Base-by-base conservation (phyloP, 2,329 filamentous ascomycete genomes). In the Apiospora koreana region DNA sequence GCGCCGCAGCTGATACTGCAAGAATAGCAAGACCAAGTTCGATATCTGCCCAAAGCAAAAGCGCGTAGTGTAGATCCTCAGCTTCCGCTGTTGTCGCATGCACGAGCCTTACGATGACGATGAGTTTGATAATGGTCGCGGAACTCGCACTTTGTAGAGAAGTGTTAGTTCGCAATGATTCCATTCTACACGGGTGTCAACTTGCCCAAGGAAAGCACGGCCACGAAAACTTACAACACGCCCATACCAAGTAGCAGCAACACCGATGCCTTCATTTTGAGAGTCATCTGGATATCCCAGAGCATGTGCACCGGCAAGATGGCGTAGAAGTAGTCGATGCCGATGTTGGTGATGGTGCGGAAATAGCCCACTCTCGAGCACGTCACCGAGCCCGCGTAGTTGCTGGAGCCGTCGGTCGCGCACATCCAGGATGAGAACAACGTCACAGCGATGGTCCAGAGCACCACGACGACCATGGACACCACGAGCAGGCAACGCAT, bases 301-400 rank as follows among this genome's bases (percentile, higher is more conserved):
- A 80, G 75, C 64, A 80, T 79, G 21, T 69, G 74, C 1, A 79
- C 65, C 1, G 79, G 79, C 18, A 79, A 65, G 1, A 80, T 68
- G 42, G 79, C 78, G 50, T 79, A 79, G 67, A 80, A 80, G 68
- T 79, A 80, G 71, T 80, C 78, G 73, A 80, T 79, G 70, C 79
- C 75, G 45, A 80, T 78, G 41, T 80, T 80, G 45, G 76, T 78
- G 23, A 77, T 76, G 6, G 77, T 80, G 50, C 79, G 79, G 68
- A 80, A 79, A 67, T 78, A 78, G 18, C 75, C 77, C 25, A 80
- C 73, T 38, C 73, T 69, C 1, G 71, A 75, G 69, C 79, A 80
- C 25, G 74, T 72, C 38, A 71, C 68, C 62, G 72, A 77, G 48
- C 78, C 76, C 2, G 76, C 75, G 68, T 77, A 79, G 69, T 77